Evolutionary conservation across 306 rosid genomes (phyloP), one percentile per base, ranked within the genome.

Genomic region (Psophocarpus tetragonolobus): DNA sequence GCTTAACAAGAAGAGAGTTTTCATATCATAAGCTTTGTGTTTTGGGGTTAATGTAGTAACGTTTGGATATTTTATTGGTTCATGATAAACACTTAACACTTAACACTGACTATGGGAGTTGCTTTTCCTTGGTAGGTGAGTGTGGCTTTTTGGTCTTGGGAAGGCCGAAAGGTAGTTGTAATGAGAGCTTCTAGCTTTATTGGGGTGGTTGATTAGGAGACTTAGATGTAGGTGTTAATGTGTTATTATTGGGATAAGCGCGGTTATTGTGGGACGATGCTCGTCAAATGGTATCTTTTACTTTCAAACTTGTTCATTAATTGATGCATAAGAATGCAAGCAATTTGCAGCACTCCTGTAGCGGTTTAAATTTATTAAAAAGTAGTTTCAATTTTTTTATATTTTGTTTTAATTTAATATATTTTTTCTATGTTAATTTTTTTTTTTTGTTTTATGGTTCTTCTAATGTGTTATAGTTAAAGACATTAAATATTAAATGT

Each of bases 21-120:
- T n/a, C n/a, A n/a, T n/a, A n/a, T n/a, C 79, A 73, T 66, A 66
- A 53, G 17, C 86, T 82, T 82, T 77, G 75, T 44, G 50, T 56
- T 77, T 54, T 33, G 4, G 26, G 12, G 27, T 48, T 70, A 21
- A 14, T 62, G 20, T 24, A 13, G 17, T 5, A 8, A 42, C 24
- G 24, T n/a, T 15, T 32, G 12, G 0, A 24, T 24, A 20, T 5
- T 36, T 8, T 1, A 39, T 39, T 6, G 50, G 6, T 7, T 72
- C 4, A n/a, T 6, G 24, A 32, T 63, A 7, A 24, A 35, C 36
- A 33, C 4, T 23, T n/a, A n/a, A n/a, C n/a, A n/a, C n/a, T 63
- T 13, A 24, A 35, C 36, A 33, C 4, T 23, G 39, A 18, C 4
- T 67, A 38, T 20, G 14, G 23, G 21, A 13, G 18, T 27, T 57